Base-by-base conservation (phyloP, 441 rosid genomes). In the Bruguiera hainesii region DNA sequence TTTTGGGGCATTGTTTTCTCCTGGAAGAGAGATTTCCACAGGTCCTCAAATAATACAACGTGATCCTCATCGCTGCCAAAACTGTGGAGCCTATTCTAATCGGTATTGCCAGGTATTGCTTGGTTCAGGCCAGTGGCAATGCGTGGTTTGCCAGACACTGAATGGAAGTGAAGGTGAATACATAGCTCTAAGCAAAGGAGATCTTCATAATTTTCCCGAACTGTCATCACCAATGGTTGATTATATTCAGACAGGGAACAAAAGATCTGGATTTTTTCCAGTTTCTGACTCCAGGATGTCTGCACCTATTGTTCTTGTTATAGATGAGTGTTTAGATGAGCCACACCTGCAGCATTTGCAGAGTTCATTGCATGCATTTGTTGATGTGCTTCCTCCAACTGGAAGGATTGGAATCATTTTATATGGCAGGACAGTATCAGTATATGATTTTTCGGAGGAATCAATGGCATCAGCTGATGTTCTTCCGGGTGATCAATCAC, bases 61-160 rank as follows among this genome's bases (percentile, higher is more conserved):
- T 56, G 86, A 83, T 67, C 90, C 98, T 30, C 93, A 92, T 74
- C 93, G 91, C 62, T 95, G 98, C 82, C 83, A 80, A 16, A 86
- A 90, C 64, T 90, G 99, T 76, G 97, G 98, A 67, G 97, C 97
- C 39, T 95, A 85, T 83, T 77, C 95, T 35, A 92, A 95, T 85
- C 71, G 86, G 19, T 89, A 89, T 57, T 87, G 91, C 87, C 81
- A 87, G 72, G 83, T 92, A 70, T 78, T 95, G 73, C 79, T 92
- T 73, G 89, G 97, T 63, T 92, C 97, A 26, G 99, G 98, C 66
- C 96, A 95, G 72, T 95, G 97, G 99, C 97, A 92, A 72, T 95
- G 98, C 60, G 84, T 92, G 52, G 81, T 95, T 69, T 95, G 97
- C 78, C 62, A 73, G 73, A 80, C 70, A 57, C 64, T 95, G 79